A percentile compares a stretch with the other conserved stretches of the same genome.
Evolutionary conservation across 257 asterid species (phyloP).

Genomic region (Nicotiana knightiana): DNA sequence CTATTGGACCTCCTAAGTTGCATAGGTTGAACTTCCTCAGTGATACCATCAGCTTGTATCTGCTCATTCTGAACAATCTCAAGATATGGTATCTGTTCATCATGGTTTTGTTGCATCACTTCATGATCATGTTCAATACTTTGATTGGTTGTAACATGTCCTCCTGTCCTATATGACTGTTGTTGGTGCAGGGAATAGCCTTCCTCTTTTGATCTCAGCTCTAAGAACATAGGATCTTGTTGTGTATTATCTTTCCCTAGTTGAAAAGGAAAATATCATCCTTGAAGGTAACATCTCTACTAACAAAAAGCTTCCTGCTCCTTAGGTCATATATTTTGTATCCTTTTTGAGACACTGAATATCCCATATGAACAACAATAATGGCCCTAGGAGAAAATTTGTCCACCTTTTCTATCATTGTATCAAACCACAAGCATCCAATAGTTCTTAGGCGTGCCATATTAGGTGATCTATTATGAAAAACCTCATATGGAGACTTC

Average conservation of each 20-base stretch:
- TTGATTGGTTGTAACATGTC: no score
- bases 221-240: no score
- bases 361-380: background rate
- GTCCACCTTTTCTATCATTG: background rate
- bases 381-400: background rate
- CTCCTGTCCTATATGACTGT: no score
- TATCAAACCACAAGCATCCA: background rate
- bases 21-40: no score
- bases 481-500: background rate
- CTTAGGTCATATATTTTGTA: background rate
- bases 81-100: no score
- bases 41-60: no score
- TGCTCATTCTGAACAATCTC: no score
- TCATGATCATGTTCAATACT: no score
- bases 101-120: no score
- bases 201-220: no score
- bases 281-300: background rate
- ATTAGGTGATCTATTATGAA: rapidly evolving
- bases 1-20: no score
- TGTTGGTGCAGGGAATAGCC: no score
- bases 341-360: background rate
- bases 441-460: background rate
- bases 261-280: background rate
- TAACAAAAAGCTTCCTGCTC: background rate
- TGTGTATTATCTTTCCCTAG: background rate